Conservation (phyloP, 805 yeast genomes). For the Sporopachydermia lactativora region DNA sequence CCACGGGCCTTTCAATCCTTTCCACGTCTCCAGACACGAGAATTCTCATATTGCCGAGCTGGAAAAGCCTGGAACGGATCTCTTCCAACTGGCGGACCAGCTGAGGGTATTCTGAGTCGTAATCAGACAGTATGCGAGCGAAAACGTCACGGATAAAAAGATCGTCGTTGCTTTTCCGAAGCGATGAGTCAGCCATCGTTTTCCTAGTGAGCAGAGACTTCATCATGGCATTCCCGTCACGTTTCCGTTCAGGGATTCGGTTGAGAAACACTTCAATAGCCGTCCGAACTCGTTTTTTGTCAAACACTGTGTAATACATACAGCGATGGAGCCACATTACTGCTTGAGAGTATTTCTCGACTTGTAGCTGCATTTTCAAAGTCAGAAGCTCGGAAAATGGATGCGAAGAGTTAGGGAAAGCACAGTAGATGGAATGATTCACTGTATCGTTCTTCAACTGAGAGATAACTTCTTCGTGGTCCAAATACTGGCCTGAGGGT, state of each 20-base stretch:
- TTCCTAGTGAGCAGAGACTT: slow-evolving; percentile 43
- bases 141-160: slow-evolving; percentile 46
- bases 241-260: slow-evolving; percentile 44
- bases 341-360: slow-evolving; percentile 47
- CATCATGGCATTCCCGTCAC: slow-evolving; percentile 53
- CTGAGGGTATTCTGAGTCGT: slow-evolving; percentile 23
- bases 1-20: slow-evolving; percentile 38
- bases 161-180: slow-evolving; percentile 51
- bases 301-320: slow-evolving; percentile 54
- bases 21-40: slow-evolving; percentile 57
- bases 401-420: slow-evolving; percentile 41
- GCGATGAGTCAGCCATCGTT: slow-evolving; percentile 42
- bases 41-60: slow-evolving; percentile 45
- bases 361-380: slow-evolving; percentile 46
- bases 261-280: slow-evolving; percentile 48
- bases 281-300: slow-evolving; percentile 53
- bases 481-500: slow-evolving; percentile 42
- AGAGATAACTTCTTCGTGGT: slow-evolving; percentile 67
- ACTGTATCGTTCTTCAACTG: slow-evolving; percentile 62
- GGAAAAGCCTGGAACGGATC: slow-evolving; percentile 38
- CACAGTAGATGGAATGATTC: slow-evolving; percentile 21
- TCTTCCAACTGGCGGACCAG: slow-evolving; percentile 36
- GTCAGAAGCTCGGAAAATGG: slow-evolving; percentile 53
- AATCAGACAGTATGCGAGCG: slow-evolving; percentile 36
- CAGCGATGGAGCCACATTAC: slow-evolving; percentile 65